A percentile compares a stretch with the other conserved stretches of the same genome.
Conservation (phyloP, 805 yeast species). For the Saccharomyces paradoxus region DNA sequence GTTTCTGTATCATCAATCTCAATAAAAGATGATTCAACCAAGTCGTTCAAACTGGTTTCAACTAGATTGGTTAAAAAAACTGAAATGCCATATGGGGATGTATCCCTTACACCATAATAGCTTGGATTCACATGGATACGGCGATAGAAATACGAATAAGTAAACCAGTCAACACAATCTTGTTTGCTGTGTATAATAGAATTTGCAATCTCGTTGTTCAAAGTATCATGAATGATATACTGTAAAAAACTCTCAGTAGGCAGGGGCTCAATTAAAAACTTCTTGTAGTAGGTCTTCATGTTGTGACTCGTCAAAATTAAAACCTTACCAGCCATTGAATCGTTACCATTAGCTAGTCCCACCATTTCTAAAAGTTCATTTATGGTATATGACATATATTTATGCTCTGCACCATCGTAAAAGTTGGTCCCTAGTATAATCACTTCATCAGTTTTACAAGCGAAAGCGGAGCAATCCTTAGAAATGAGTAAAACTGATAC, state of each 20-base stretch:
- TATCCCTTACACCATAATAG: constrained; percentile 70
- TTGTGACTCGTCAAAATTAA: constrained; percentile 49
- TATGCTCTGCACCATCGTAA: constrained; percentile 66
- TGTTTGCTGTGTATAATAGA: constrained; percentile 59
- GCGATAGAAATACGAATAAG: constrained; percentile 75
- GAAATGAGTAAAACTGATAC: constrained; percentile 54
- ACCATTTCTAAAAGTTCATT: constrained; percentile 61
- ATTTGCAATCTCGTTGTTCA: constrained; percentile 67
- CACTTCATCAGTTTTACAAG: constrained; percentile 48
- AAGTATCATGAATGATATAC: constrained; percentile 51
- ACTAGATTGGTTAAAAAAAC: constrained; percentile 78
- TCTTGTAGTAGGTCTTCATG: constrained; percentile 55
- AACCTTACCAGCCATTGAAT: constrained; percentile 35
- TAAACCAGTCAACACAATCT: constrained; percentile 85
- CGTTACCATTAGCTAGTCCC: constrained; percentile 32
- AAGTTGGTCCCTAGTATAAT: constrained; percentile 63
- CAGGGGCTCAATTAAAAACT: constrained; percentile 62
- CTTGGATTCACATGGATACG: constrained; percentile 78
- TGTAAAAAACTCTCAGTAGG: constrained; percentile 78
- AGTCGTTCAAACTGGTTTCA: constrained; percentile 59
- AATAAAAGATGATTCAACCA: constrained; percentile 52
- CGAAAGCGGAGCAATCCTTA: constrained; percentile 42
- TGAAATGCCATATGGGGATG: constrained; percentile 60
- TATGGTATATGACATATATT: constrained; percentile 61
- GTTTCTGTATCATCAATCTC: constrained; percentile 38